Percentiles rank a stretch among this genome's conserved stretches.
Evolutionary conservation across 768 basidiomycete species (phyloP).

Genomic region (Hygrophoropsis aurantiaca): DNA sequence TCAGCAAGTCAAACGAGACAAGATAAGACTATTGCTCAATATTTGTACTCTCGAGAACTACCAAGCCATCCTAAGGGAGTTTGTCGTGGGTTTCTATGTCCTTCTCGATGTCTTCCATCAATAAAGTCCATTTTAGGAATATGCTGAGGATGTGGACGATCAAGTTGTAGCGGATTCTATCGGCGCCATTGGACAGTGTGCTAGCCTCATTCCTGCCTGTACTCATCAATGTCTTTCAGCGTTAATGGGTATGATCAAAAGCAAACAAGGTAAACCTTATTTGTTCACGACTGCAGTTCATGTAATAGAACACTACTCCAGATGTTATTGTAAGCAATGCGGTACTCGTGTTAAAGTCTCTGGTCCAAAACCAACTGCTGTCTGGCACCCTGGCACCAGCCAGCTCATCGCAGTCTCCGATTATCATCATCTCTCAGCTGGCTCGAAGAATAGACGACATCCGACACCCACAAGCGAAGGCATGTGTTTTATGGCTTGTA

Average conservation of each 20-base stretch:
- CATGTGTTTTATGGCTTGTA: constrained; percentile 90
- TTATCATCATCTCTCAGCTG: constrained; percentile 75
- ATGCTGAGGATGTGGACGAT: constrained; percentile 77
- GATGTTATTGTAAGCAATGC: constrained; percentile 78
- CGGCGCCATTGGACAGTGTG: constrained; percentile 75
- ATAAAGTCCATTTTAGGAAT: constrained; percentile 52
- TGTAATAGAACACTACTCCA: constrained; percentile 25
- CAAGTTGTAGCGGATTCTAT: constrained; percentile 70
- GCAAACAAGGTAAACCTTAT: constrained; percentile 57
- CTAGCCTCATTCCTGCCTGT: constrained; percentile 65
- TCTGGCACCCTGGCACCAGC: constrained; percentile 29
- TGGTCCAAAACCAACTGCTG: constrained; percentile 69
- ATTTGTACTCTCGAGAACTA: constrained; percentile 69
- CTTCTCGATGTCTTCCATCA: background rate
- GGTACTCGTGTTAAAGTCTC: constrained; percentile 80
- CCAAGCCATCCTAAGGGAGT: constrained; percentile 73
- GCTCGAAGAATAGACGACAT: constrained; percentile 80
- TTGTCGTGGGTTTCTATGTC: constrained; percentile 58
- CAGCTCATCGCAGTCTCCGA: constrained; percentile 40
- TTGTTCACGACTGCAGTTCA: background rate
- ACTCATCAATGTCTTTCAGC: constrained; percentile 71
- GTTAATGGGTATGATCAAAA: constrained; percentile 79
- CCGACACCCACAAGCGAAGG: constrained; percentile 74
- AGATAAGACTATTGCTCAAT: constrained; percentile 71
- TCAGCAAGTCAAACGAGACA: constrained; percentile 64